Evolutionary conservation across 31 red algal genomes (phyloP).

Genomic region (Endocladia muricata): DNA sequence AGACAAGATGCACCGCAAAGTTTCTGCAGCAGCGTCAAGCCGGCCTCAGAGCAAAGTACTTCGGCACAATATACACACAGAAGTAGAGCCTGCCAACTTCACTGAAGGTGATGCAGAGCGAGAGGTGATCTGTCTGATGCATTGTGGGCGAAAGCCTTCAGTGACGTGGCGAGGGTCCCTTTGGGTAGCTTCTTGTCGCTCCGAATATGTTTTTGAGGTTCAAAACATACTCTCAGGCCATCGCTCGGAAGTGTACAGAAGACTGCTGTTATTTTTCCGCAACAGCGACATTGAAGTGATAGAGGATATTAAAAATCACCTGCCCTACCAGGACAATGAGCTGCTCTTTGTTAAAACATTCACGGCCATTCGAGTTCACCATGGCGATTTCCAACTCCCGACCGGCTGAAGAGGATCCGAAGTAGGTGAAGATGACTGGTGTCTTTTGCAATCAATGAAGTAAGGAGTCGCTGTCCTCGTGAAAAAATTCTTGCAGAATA

Average conservation of each 20-base stretch:
- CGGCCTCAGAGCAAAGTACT: not conserved
- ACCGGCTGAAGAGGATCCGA: not conserved
- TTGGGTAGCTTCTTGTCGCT: not conserved
- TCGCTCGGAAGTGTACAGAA: not conserved
- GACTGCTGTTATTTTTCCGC: slow-evolving; percentile 5
- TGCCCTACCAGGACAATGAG: not conserved
- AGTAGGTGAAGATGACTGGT: not conserved
- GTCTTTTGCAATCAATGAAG: not conserved
- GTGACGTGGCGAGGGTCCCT: slow-evolving; percentile 15
- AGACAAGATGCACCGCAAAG: slow-evolving; percentile 15
- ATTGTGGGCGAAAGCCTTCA: slow-evolving; percentile 16
- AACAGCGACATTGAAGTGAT: slow-evolving; percentile 6
- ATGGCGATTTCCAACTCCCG: not conserved
- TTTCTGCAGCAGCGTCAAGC: not conserved
- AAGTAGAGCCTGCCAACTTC: slow-evolving; percentile 31
- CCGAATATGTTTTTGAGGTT: slow-evolving; percentile 2
- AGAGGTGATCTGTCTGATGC: not conserved
- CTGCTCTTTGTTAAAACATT: not conserved
- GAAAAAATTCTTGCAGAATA: not conserved
- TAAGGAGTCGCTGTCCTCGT: not conserved
- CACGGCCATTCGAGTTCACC: not conserved
- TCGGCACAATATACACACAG: slow-evolving; percentile 19
- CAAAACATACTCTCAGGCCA: not conserved
- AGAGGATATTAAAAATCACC: not conserved
- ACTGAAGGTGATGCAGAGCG: slow-evolving; percentile 29